Evolutionary conservation across 352 stramenopile species (phyloP), one percentile per base, ranked within the genome.

Genomic region (Pilasporangium apinafurcum): DNA sequence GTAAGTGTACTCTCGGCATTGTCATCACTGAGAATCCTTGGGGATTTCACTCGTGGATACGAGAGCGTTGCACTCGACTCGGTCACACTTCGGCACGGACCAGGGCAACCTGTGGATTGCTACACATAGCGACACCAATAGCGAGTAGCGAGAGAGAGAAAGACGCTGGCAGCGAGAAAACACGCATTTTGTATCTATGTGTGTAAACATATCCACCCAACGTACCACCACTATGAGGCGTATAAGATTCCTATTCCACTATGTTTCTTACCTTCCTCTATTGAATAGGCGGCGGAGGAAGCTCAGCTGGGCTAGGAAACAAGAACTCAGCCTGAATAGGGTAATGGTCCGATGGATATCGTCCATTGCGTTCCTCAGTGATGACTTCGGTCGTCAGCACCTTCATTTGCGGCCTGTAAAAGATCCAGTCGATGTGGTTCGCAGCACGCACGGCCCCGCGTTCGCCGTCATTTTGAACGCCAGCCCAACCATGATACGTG

Each of bases 381-480:
- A 94, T 88, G 21, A 94, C 79, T 48, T 92, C 70, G 6, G 77
- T 87, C 22, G 65, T 59, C 3, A 92, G 44, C 34, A 94, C 82
- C 16, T 54, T 71, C 75, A 92, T 88, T 29, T 73, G 43, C 30
- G 82, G 82, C 7, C 79, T 79, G 48, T 79, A 92, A 45, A 93
- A 88, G 55, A 94, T 90, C 82, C 82, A 94, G 51, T 94, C 82
- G 49, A 94, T 94, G 58, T 94, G 82, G 59, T 90, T 89, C 22
- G 76, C 72, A 12, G 74, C 82, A 5, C 65, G 62, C 31, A 83
- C 63, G 5, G 77, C 68, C 26, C 49, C 69, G 28, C 78, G 75
- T 47, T 91, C 78, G 40, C 72, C 74, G 44, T 91, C 73, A 47
- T 94, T 89, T 48, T 89, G 65, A 21, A 89, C 62, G n/a, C 82